These are phyloP conservation scores for Penicillium atrosanguineum DNA, from an alignment of 495 filamentous ascomycete species.

Conservation along the genomic window DNA sequence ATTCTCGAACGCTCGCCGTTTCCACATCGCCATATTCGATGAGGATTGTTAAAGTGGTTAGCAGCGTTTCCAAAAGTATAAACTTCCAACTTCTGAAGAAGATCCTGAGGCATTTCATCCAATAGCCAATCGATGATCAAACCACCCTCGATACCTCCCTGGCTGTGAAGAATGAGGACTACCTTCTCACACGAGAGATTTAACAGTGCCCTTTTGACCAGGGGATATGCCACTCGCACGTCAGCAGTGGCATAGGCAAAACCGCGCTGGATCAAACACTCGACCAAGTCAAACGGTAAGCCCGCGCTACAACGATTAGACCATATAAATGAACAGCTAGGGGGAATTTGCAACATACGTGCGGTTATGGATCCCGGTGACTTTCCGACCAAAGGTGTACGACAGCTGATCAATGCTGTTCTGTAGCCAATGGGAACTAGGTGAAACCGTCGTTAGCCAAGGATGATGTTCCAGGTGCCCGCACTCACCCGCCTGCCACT, in stretches of 20 bases:
- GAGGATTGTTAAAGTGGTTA: constrained; percentile 85
- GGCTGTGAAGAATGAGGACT: constrained; percentile 75
- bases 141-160: constrained; percentile 75
- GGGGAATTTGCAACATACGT: constrained; percentile 46
- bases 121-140: constrained; percentile 78
- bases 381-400: constrained; percentile 68
- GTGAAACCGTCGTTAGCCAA: background rate
- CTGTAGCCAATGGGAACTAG: constrained; percentile 50
- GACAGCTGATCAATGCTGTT: constrained; percentile 69
- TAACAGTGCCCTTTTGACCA: constrained; percentile 29
- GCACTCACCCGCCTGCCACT: constrained; percentile 30
- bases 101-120: constrained; percentile 66
- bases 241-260: constrained; percentile 71
- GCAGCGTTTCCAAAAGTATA: constrained; percentile 85
- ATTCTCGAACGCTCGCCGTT: background rate
- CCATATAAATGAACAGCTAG: background rate
- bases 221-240: constrained; percentile 48
- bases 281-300: constrained; percentile 69
- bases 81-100: constrained; percentile 69
- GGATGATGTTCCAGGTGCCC: background rate
- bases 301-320: constrained; percentile 38
- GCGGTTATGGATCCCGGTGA: constrained; percentile 80
- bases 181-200: constrained; percentile 61
- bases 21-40: constrained; percentile 29
- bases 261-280: constrained; percentile 75